Percentiles rank a stretch among this genome's conserved stretches.
Evolutionary conservation across 768 basidiomycete genomes (phyloP).

Genomic region (Leccinum truebloodii): DNA sequence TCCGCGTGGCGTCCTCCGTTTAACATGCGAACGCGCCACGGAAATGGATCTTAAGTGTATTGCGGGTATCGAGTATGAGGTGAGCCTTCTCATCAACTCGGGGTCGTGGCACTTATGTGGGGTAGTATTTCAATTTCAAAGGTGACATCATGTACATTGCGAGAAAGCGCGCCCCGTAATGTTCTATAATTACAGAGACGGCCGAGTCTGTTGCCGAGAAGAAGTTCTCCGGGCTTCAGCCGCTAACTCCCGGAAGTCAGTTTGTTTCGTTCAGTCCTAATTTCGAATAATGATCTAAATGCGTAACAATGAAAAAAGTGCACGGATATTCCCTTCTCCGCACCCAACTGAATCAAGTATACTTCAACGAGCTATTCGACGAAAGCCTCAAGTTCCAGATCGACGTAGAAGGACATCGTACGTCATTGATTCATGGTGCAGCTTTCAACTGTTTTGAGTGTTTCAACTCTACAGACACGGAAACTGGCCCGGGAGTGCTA

Average conservation of each 20-base stretch:
- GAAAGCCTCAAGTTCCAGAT: slow-evolving; percentile 70
- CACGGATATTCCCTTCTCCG: slow-evolving; percentile 95
- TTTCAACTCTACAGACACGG: slow-evolving; percentile 61
- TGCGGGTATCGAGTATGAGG: slow-evolving; percentile 95
- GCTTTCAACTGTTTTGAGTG: background rate
- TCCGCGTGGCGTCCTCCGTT: slow-evolving; percentile 79
- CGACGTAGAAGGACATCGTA: slow-evolving; percentile 85
- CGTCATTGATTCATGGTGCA: slow-evolving; percentile 17
- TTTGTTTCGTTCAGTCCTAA: slow-evolving; percentile 10
- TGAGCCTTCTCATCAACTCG: slow-evolving; percentile 29
- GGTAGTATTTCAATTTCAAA: slow-evolving; percentile 88
- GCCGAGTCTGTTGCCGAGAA: slow-evolving; percentile 75
- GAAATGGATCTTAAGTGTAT: slow-evolving; percentile 59
- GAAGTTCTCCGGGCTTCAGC: slow-evolving; percentile 68
- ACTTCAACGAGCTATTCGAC: slow-evolving; percentile 90
- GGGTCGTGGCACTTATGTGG: slow-evolving; percentile 6
- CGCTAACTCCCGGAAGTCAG: slow-evolving; percentile 93
- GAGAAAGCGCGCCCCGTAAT: background rate
- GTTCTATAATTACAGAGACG: slow-evolving; percentile 59
- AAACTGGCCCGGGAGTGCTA: slow-evolving; percentile 87
- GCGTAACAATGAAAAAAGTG: slow-evolving; percentile 51
- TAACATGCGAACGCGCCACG: slow-evolving; percentile 51
- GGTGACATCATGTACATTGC: slow-evolving; percentile 42
- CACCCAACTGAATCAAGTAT: slow-evolving; percentile 85
- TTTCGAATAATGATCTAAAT: slow-evolving; percentile 4